Evolutionary conservation across 768 basidiomycete genomes (phyloP).

Genomic region (Boletus sensibilis): DNA sequence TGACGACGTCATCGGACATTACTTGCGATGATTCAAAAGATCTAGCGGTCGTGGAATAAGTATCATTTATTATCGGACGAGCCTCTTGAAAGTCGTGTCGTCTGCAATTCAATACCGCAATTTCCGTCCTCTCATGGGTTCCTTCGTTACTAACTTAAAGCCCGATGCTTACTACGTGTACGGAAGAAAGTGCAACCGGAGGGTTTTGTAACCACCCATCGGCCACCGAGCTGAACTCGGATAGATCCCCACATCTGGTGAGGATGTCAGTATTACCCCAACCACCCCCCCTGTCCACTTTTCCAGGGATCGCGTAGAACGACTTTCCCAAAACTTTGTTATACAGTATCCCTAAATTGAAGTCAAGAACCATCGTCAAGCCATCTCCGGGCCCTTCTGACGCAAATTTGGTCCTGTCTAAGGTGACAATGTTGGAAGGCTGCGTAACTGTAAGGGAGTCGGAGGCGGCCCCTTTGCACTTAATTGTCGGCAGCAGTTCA

Average conservation of each 20-base stretch:
- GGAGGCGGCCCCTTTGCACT: not conserved
- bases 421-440: not conserved
- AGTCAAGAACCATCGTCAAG: not conserved
- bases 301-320: not conserved
- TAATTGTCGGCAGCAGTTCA: not conserved
- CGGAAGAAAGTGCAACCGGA: not conserved
- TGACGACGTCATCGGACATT: constrained; percentile 4
- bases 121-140: not conserved
- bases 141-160: too few relatives aligned
- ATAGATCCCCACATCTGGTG: not conserved
- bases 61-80: not conserved
- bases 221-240: not conserved
- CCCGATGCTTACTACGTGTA: not conserved
- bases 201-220: not conserved
- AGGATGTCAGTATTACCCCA: not conserved
- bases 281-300: not conserved
- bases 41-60: too few relatives aligned
- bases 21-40: not conserved
- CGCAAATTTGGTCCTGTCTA: not conserved
- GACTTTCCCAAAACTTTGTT: not conserved
- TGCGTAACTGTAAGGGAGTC: not conserved
- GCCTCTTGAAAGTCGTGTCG: not conserved
- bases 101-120: not conserved
- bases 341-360: not conserved
- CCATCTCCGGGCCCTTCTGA: not conserved